Conservation (phyloP, 2,329 filamentous ascomycete species). For the Ophiosphaerella korrae region DNA sequence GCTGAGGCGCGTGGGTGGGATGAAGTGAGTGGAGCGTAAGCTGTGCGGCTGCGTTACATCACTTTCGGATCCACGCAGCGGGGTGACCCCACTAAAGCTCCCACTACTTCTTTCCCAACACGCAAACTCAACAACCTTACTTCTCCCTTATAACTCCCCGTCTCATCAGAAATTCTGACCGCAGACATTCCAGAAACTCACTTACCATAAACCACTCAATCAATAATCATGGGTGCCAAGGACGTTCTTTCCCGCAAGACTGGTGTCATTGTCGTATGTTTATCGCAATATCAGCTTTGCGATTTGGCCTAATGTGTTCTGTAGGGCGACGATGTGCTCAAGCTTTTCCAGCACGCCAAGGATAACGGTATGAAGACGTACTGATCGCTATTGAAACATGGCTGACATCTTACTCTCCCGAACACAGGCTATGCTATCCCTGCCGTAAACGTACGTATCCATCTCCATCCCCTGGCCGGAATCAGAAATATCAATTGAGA, state of each 20-base stretch:
- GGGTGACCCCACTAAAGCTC: conserved; percentile 7
- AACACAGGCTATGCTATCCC: conserved; percentile 48
- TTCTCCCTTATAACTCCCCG: not conserved
- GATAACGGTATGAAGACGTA: conserved; percentile 64
- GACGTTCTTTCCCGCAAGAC: conserved; percentile 63
- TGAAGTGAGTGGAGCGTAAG: not conserved
- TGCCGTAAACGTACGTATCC: conserved; percentile 38
- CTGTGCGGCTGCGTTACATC: conserved; percentile 3
- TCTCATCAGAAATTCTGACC: not conserved
- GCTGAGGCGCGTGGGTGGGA: not conserved
- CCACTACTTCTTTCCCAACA: conserved; percentile 3
- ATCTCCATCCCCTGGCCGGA: not conserved
- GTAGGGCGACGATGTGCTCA: conserved; percentile 66
- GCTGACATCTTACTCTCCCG: not conserved
- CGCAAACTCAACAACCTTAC: conserved; percentile 3
- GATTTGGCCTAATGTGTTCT: conserved; percentile 49
- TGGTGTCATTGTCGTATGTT: conserved; percentile 43
- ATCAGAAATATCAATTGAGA: not conserved
- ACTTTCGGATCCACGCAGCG: conserved; percentile 1
- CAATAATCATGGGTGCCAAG: conserved; percentile 9
- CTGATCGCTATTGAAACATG: not conserved
- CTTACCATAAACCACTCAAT: not conserved
- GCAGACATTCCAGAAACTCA: not conserved
- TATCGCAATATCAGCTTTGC: not conserved
- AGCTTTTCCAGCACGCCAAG: conserved; percentile 87